Base-by-base conservation (phyloP, 208 protist genomes). In the Vickermania ingenoplastis region DNA sequence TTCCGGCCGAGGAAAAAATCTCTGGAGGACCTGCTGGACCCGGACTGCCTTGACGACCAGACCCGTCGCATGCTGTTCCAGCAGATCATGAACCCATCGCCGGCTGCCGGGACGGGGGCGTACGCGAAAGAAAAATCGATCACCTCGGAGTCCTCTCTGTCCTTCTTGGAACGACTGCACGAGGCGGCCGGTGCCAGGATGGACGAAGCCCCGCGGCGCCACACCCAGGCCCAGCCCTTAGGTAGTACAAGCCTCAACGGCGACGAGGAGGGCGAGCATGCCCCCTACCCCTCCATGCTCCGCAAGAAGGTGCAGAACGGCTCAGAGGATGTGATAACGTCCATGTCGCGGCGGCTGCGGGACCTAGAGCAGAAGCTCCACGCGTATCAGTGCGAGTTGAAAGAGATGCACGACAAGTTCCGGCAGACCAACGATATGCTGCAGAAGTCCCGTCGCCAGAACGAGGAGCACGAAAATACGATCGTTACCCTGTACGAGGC, bases 11-110 rank as follows among this genome's bases (percentile, higher is more conserved):
- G 11, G 11, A 45, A 45, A n/a, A 45, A 45, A 45, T n/a, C 7
- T 7, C 36, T 45, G 17, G 21, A 76, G 58, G 62, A 75, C 31
- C 72, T 94, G 30, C 73, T 94, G 17, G 72, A 79, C 14, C 80
- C 82, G 1, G 78, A 94, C 36, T 80, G 84, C 1, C 77, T 94
- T 21, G 88, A 94, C 63, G 85, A 89, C 28, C 84, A 90, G 2
- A 90, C 84, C 26, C 76, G 88, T 0, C 57, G 65, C 11, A 68
- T 83, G 61, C 75, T 94, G 30, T 56, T 94, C 50, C 61, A 81
- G 2, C 67, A 91, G 5, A 75, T 87, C 11, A 67, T 83, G 65
- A 53, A 69, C 1, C 62, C 4, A 11, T 27, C 22, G 5, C 51
- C 51, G 5, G 51, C 24, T 70, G 36, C 36, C 25, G 1, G 41